Base-by-base conservation (phyloP, 257 asterid species). In the Nicotiana undulata region DNA sequence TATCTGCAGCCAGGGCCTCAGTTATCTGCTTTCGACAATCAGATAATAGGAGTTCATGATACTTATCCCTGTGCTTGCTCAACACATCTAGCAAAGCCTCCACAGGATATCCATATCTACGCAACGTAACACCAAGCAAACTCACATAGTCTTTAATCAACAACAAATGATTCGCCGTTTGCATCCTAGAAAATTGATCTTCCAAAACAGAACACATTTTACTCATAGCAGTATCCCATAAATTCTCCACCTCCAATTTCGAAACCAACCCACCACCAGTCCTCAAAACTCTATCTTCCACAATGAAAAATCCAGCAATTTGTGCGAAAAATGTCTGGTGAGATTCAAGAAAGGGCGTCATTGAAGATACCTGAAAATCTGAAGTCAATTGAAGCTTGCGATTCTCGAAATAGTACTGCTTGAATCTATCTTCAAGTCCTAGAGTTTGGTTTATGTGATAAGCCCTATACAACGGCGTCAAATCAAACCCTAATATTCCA, bases 151-250 rank as follows among this genome's bases (percentile, higher is more conserved):
- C 99, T 88, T 95, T 95, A 31, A 95, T 94, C 90, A 95, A 88
- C 86, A 95, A 86, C 93, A 95, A 87, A 88, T 95, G 99, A 87
- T 92, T 95, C 0, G 99, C 99, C 11, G 99, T 95, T 77, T 95
- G 97, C 99, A 95, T 95, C 85, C 97, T 91, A 31, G 99, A 95
- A 82, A 95, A 95, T 34, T 95, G 99, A 87, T 95, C 99, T 89
- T 95, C 98, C 81, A 95, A 84, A 81, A 93, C 99, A 65, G 97
- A 93, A 80, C 98, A 92, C 98, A 95, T 94, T 87, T 95, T 95
- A 84, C 93, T 85, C 56, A 93, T 97, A 72, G 99, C 99, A 80
- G 98, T 93, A 80, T 95, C 99, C 99, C 99, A 95, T 86, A 95
- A 78, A 83, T 90, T 92, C 91, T 95, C 99, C 81, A 95, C 98